These are phyloP conservation scores for Annona squamosa DNA, from an alignment of 164 flowering plant species.

Conservation along the genomic window DNA sequence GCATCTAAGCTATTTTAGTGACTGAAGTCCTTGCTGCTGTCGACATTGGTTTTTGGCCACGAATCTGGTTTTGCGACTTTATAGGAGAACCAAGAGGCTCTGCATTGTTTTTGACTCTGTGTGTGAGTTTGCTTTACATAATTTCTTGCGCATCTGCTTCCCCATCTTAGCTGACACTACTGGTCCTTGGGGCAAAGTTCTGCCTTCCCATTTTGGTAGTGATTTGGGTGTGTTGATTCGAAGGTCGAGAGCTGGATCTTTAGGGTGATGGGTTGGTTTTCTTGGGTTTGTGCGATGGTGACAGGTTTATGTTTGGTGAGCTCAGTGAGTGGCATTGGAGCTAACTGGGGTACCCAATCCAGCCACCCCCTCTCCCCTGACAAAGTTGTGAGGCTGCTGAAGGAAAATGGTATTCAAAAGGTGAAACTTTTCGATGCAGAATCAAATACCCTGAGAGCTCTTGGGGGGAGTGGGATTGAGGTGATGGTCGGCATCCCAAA, in stretches of 20 bases:
- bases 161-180: neutral
- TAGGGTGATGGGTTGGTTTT: slow-evolving; percentile 19
- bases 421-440: slow-evolving; percentile 96
- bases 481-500: slow-evolving; percentile 99
- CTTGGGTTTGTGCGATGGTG: slow-evolving; percentile 9
- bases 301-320: slow-evolving; percentile 14
- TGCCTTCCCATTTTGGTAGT: neutral
- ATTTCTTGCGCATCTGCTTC: neutral
- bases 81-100: neutral
- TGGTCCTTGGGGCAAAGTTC: neutral
- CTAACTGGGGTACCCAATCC: slow-evolving; percentile 86
- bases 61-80: slow-evolving; percentile 5
- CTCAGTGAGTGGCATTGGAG: slow-evolving; percentile 58
- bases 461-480: slow-evolving; percentile 52
- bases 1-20: neutral
- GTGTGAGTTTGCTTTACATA: slow-evolving; percentile 1
- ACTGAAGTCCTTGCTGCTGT: neutral
- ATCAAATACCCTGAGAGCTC: slow-evolving; percentile 42
- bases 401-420: slow-evolving; percentile 65
- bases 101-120: neutral
- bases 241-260: slow-evolving; percentile 3
- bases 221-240: neutral
- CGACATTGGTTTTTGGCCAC: neutral
- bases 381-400: slow-evolving; percentile 56
- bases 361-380: slow-evolving; percentile 60